A percentile compares a stretch with the other conserved stretches of the same genome.
Conservation (phyloP, 106 monocot genomes). For the Apostasia ramifera region DNA sequence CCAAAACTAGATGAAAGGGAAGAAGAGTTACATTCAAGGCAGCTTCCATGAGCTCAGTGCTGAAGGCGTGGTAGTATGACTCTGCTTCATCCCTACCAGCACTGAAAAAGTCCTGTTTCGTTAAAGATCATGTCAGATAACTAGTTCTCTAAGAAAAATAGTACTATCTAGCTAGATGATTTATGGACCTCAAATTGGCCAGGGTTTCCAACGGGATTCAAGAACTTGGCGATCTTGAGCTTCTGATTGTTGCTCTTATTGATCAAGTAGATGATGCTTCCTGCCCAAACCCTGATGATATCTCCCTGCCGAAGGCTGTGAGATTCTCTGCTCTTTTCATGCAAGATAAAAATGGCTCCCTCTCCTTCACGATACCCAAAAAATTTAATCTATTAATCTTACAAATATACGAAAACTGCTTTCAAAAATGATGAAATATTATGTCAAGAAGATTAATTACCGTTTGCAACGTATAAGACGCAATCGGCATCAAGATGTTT, state of each 20-base stretch:
- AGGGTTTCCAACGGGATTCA: conserved; percentile 29
- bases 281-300: conserved; percentile 28
- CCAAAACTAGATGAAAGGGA: background rate
- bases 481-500: conserved; percentile 34
- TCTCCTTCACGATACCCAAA: conserved; percentile 5
- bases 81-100: conserved; percentile 31
- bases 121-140: background rate
- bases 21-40: conserved; percentile 38
- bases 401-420: background rate
- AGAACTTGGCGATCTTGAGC: conserved; percentile 28
- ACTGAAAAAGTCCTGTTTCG: conserved; percentile 27
- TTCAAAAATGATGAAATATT: background rate
- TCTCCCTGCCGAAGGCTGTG: conserved; percentile 31
- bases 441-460: conserved; percentile 3
- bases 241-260: conserved; percentile 33
- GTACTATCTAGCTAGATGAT: background rate
- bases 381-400: too few relatives aligned
- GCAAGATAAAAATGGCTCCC: conserved; percentile 23
- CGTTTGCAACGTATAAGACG: conserved; percentile 28
- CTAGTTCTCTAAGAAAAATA: background rate
- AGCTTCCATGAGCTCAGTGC: conserved; percentile 45
- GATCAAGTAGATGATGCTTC: conserved; percentile 24
- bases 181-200: conserved; percentile 21
- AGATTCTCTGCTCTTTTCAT: conserved; percentile 22
- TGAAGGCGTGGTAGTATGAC: conserved; percentile 36